A percentile compares a stretch with the other conserved stretches of the same genome.
Evolutionary conservation across 208 protist genomes (phyloP).

Genomic region (Trichomonas vaginalis): DNA sequence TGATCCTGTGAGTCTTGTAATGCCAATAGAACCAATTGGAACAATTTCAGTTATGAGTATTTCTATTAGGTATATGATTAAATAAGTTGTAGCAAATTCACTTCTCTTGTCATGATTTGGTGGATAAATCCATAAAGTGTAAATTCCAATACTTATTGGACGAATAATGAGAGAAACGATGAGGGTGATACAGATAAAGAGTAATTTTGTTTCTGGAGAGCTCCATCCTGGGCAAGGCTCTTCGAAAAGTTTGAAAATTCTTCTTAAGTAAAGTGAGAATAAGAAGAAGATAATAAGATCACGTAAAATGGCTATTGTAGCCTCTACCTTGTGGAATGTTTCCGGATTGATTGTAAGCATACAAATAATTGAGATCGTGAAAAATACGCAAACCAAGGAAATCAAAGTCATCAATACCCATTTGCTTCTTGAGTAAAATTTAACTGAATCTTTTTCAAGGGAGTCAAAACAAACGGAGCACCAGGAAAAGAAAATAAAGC

Average conservation of each 20-base stretch:
- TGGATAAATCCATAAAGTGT: not conserved
- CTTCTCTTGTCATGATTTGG: not conserved
- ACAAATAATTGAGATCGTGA: not conserved
- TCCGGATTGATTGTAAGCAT: not conserved
- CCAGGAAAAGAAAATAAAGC: slow-evolving; percentile 1
- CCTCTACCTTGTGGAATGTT: not conserved
- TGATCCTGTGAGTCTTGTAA: not conserved
- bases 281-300: not conserved
- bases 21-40: not conserved
- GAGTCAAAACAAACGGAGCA: not conserved
- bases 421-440: not conserved
- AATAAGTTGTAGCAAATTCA: not conserved
- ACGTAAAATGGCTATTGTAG: not conserved
- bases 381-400: not conserved
- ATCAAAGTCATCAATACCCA: not conserved
- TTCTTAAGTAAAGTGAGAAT: not conserved
- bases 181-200: not conserved
- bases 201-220: not conserved
- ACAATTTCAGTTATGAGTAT: not conserved
- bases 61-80: not conserved
- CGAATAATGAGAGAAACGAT: not conserved
- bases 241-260: not conserved
- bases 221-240: not conserved
- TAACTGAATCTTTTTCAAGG: not conserved
- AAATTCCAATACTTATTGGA: not conserved